phyloP scores from a whole-genome alignment of 2,329 filamentous ascomycete species.

The Aspergillus pseudoviridinutans region DNA sequence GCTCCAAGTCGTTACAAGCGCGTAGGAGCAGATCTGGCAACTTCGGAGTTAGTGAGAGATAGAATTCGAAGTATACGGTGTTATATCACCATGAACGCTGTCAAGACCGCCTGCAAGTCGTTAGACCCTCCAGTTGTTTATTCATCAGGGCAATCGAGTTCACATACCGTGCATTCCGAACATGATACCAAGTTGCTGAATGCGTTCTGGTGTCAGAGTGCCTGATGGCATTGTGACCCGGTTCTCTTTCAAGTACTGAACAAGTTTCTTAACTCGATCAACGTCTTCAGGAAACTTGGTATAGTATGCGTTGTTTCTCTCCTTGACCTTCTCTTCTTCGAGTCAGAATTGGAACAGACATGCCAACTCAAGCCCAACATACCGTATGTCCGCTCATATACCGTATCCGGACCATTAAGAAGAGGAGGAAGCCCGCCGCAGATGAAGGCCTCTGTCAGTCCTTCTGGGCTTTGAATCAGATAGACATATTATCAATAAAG shows the following conservation, averaged over 20 bases:
- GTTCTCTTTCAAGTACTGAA: conserved; percentile 60
- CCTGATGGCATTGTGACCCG: conserved; percentile 67
- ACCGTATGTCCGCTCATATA: conserved; percentile 68
- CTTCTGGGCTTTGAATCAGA: conserved; percentile 54
- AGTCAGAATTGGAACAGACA: conserved; percentile 10
- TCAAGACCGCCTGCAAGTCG: conserved; percentile 60
- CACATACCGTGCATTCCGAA: conserved; percentile 68
- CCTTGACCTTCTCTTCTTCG: conserved; percentile 53
- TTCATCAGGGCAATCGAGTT: background rate
- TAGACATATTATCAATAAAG: background rate
- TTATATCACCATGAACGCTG: conserved; percentile 56
- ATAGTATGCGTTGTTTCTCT: conserved; percentile 77
- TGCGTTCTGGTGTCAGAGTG: conserved; percentile 65
- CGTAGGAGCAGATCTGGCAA: conserved; percentile 60
- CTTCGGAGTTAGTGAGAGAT: background rate
- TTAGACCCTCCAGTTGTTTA: conserved; percentile 7
- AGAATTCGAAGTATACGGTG: background rate
- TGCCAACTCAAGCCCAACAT: conserved; percentile 11
- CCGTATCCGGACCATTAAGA: conserved; percentile 65
- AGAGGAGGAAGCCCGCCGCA: conserved; percentile 81
- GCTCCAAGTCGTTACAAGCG: conserved; percentile 67
- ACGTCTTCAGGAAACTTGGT: conserved; percentile 79
- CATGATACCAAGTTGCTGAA: conserved; percentile 71
- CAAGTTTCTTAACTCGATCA: conserved; percentile 62
- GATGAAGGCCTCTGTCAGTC: conserved; percentile 76